Percentiles rank a stretch among this genome's conserved stretches.
phyloP scores from a whole-genome alignment of 768 basidiomycete species.

The Hygrocybe coccinea region DNA sequence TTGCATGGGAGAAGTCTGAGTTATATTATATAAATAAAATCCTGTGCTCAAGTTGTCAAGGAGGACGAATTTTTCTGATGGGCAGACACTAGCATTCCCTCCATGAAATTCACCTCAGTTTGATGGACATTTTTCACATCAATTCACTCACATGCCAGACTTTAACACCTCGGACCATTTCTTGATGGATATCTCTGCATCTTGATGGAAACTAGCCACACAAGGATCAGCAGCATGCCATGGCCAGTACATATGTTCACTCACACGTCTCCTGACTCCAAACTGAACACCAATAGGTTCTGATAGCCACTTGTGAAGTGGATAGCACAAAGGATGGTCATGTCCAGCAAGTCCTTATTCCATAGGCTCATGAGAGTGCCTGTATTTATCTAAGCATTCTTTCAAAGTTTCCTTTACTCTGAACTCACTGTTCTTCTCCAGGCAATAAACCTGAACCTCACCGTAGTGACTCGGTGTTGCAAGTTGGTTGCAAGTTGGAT shows the following conservation, averaged over 20 bases:
- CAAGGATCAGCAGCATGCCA: background rate
- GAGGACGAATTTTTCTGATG: background rate
- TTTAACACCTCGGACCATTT: background rate
- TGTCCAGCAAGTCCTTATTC: background rate
- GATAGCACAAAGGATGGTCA: background rate
- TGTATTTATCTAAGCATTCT: background rate
- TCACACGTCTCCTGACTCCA: background rate
- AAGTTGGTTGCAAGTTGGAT: background rate
- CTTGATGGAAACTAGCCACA: background rate
- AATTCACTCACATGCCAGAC: slow-evolving; percentile 2
- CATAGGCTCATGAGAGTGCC: background rate
- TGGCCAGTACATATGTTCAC: background rate
- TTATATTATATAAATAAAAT: background rate
- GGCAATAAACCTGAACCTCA: background rate
- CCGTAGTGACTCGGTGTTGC: background rate
- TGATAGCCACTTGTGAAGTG: background rate
- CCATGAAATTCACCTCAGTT: background rate
- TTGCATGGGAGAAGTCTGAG: background rate
- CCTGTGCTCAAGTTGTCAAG: background rate
- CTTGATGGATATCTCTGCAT: background rate
- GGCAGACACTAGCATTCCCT: slow-evolving; percentile 1
- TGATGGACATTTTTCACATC: background rate
- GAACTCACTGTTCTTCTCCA: slow-evolving; percentile 4
- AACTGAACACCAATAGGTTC: background rate
- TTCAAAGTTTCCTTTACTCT: background rate